Base-by-base conservation (phyloP, 768 basidiomycete genomes). In the Hemileccinum rubropunctum region DNA sequence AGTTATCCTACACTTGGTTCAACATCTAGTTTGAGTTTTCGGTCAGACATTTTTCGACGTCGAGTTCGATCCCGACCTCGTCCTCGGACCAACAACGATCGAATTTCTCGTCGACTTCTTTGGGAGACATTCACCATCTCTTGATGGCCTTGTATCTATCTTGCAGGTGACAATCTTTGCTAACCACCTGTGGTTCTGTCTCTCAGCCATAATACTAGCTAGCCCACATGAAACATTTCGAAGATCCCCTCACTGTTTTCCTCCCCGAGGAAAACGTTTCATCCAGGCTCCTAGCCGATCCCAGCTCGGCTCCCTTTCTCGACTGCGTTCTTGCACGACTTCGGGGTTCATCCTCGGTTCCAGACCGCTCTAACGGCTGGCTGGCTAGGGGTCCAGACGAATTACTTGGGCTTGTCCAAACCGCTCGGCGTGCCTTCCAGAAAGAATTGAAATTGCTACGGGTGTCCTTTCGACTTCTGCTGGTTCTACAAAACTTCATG, bases 171-270 rank as follows among this genome's bases (percentile, higher is more conserved):
- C 67, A 38, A 26, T 28, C n/a, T 14, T 45, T 17, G 3, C 40
- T 32, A 3, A 34, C 12, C n/a, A 10, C 15, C 30, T 1, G 11
- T 2, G 6, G 4, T 15, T 32, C 18, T 18, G 3, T 30, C 37
- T 42, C 47, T 53, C 28, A 45, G 15, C 9, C 38, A 13, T 42
- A 37, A 13, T 54, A 17, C 12, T 21, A 90, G 85, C 69, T 90
- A 3, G 72, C 73, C 0, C 73, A 88, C 59, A 64, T 90, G 63
- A 86, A 86, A 52, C 88, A 91, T 63, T 88, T 87, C 55, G 74
- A 75, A 23, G 80, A 87, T 21, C 81, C 83, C 0, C 64, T 88
- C 13, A 73, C 77, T 3, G 42, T 75, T 8, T 38, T 66, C 48
- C 47, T 59, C 32, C 4, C 57, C 43, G 59, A 56, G 10, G 49